Base-by-base conservation (phyloP, 2,329 filamentous ascomycete species). In the Colletotrichum sp. region DNA sequence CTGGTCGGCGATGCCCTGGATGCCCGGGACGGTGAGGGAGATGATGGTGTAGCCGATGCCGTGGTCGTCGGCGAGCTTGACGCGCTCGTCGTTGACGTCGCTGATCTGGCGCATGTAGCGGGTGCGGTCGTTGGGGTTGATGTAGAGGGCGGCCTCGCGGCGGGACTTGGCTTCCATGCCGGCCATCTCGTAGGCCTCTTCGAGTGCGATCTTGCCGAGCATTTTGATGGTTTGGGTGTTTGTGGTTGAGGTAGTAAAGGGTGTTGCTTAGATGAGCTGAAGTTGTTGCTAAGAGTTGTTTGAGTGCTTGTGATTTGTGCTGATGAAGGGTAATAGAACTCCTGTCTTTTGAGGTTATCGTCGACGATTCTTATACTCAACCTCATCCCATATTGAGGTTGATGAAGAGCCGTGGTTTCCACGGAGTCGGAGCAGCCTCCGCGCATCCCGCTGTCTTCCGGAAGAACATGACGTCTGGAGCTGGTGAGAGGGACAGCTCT, bases 171-270 rank as follows among this genome's bases (percentile, higher is more conserved):
- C 89, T 61, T 88, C 85, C 76, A 92, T 87, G 38, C 90, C 87
- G 60, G 92, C 90, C 8, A 92, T 85, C 76, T 88, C 89, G 77
- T 92, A 93, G 16, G 91, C 90, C 83, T 93, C 91, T 81, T 93
- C 91, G 26, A 93, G 85, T 15, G 89, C 89, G 73, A 93, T 87
- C 77, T 93, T 93, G 75, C 91, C 91, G 15, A 88, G 83, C 90
- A 92, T 92, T 64, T 48, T 62, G 62, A 18, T 38, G 48, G 32
- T 18, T 66, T 64, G 5, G 28, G 28, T 9, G 21, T 8, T 30
- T 43, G 64, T 66, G 26, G 28, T 32, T 67, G n/a, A n/a, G n/a
- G n/a, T 0, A 21, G 28, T 34, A 8, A 9, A 28, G 15, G 16
- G 16, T n/a, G 24, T 13, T 28, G 10, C n/a, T 26, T 60, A 24